Evolutionary conservation across 1,284 basidiomycete genomes (phyloP).

Genomic region (Cystobasidium pallidum): DNA sequence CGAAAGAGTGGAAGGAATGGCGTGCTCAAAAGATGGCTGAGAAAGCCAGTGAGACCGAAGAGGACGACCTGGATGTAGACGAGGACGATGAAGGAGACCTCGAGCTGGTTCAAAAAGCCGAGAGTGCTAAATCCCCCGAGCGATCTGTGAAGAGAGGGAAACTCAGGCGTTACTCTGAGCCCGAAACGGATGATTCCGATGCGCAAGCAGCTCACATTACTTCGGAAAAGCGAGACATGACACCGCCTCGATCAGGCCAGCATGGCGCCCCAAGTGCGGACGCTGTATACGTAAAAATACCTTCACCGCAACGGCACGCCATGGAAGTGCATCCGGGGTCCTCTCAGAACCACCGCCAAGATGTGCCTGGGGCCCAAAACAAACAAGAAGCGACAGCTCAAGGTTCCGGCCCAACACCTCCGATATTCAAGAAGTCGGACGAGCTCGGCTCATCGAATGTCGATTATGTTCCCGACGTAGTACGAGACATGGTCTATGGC

Average conservation of each 20-base stretch:
- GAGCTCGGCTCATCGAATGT: not conserved
- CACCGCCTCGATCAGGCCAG: not conserved
- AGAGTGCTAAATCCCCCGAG: not conserved
- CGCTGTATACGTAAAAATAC: not conserved
- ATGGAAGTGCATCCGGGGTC: not conserved
- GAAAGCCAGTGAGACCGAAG: slow-evolving; percentile 35
- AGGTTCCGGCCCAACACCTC: no score
- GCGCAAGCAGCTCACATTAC: not conserved
- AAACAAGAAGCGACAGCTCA: no score
- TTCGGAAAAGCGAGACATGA: not conserved
- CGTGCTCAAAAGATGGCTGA: not conserved
- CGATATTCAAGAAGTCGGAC: no score
- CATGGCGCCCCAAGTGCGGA: not conserved
- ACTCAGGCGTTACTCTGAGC: not conserved
- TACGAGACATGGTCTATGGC: not conserved
- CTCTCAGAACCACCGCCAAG: no score
- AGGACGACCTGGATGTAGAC: slow-evolving; percentile 3
- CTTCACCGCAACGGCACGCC: not conserved
- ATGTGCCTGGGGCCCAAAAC: no score
- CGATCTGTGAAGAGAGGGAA: not conserved
- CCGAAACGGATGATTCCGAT: slow-evolving; percentile 2
- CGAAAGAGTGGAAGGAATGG: slow-evolving; percentile 24
- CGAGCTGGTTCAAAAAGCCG: not conserved
- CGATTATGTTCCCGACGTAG: not conserved
- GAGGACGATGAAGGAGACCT: slow-evolving; percentile 12